Conservation (phyloP, 163 green algal species). For the Smithsoniella earleae region DNA sequence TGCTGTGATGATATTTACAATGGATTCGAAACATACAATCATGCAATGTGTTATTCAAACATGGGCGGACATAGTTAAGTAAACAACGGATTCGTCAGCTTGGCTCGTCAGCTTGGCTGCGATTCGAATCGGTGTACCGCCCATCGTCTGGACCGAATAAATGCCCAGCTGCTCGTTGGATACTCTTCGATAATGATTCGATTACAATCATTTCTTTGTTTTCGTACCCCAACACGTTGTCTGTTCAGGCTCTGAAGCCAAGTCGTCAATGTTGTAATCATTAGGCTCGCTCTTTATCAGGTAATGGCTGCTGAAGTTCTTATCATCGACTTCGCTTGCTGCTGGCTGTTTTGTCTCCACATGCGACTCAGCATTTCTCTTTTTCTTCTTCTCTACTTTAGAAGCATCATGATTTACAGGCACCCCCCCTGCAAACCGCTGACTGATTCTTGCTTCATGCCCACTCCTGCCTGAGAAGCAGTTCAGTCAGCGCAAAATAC, state of each 20-base stretch:
- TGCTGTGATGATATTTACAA: background rate
- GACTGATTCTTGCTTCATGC: too few relatives aligned
- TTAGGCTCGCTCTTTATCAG: constrained; percentile 64
- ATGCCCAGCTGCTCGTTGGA: background rate
- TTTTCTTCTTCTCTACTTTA: too few relatives aligned
- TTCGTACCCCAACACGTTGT: constrained; percentile 41
- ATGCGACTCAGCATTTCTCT: too few relatives aligned
- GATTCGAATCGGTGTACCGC: background rate
- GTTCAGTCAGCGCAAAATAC: too few relatives aligned
- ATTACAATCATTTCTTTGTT: too few relatives aligned
- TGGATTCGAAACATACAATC: background rate
- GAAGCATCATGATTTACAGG: too few relatives aligned
- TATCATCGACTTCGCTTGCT: background rate
- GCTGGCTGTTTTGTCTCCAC: too few relatives aligned
- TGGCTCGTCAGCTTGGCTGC: background rate
- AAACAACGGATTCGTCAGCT: background rate
- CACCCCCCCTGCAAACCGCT: too few relatives aligned
- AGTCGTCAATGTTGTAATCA: constrained; percentile 56
- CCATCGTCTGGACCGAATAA: background rate
- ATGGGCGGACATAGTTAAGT: background rate
- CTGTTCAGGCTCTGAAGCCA: constrained; percentile 37
- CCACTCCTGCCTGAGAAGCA: too few relatives aligned
- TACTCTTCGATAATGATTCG: too few relatives aligned
- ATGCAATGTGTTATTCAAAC: background rate
- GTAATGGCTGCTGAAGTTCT: constrained; percentile 33